Percentiles rank a stretch among this genome's conserved stretches.
These are phyloP conservation scores for Pichiaceae sp. DNA, from an alignment of 1,139 yeast species.

Conservation along the genomic window DNA sequence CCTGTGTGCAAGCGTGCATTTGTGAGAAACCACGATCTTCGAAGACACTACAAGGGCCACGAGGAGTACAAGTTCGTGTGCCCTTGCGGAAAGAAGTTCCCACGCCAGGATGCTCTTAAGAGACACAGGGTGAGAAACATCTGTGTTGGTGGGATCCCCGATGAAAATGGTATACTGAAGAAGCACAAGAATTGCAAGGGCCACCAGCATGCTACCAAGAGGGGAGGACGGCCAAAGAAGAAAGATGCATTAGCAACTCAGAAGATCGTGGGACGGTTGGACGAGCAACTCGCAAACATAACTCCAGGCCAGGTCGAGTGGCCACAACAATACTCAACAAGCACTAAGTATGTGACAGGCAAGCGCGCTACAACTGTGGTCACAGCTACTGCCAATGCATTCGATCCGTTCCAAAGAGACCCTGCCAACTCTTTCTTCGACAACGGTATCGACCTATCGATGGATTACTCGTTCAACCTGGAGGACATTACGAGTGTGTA, in stretches of 20 bases:
- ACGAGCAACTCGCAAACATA: neutral
- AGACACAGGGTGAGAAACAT: conserved; percentile 75
- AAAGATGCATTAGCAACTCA: conserved; percentile 5
- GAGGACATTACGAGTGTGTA: conserved; percentile 1
- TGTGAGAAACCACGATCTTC: conserved; percentile 87
- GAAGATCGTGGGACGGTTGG: neutral
- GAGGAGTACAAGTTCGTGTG: conserved; percentile 68
- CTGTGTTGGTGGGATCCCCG: conserved; percentile 60
- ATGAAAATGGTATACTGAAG: conserved; percentile 18
- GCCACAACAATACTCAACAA: neutral
- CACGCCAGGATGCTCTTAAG: conserved; percentile 80
- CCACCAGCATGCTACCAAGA: neutral
- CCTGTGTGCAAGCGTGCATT: conserved; percentile 53
- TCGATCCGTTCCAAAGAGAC: neutral
- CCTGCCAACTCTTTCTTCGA: conserved; percentile 1
- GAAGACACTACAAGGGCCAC: conserved; percentile 87
- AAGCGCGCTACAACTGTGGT: neutral
- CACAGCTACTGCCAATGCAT: neutral
- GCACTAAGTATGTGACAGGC: neutral
- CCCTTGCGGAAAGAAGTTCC: conserved; percentile 87
- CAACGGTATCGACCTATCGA: conserved; percentile 1
- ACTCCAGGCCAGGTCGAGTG: neutral
- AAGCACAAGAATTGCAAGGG: neutral
- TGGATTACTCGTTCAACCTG: conserved; percentile 3
- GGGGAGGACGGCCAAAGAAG: neutral